Base-by-base conservation (phyloP, 768 basidiomycete genomes). In the Antrodiella citrinella region DNA sequence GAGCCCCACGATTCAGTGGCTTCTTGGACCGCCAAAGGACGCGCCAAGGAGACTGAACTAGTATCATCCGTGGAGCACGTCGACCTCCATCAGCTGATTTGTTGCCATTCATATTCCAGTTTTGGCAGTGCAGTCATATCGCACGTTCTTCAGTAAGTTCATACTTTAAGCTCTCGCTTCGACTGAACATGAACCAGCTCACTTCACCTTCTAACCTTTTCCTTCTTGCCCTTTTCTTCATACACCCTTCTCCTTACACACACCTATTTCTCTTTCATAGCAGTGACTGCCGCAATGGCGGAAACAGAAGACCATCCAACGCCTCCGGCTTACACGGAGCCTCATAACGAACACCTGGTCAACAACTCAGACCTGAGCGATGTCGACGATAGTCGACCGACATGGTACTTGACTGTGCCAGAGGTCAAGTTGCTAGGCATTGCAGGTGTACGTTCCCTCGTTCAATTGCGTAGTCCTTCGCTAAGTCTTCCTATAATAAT, bases 351-450 rank as follows among this genome's bases (percentile, higher is more conserved):
- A n/a, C n/a, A n/a, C n/a, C n/a, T n/a, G n/a, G n/a, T n/a, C n/a
- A n/a, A n/a, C n/a, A 7, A 35, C 30, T 35, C 59, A 4, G 54
- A 57, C 5, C 59, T 64, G 15, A 67, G 68, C 49, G 68, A 69
- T 38, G 64, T 61, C 55, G 63, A 64, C 23, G 60, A 56, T 2
- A 61, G 55, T 23, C 60, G 62, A 15, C 70, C 69, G 4, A 68
- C 76, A 0, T 78, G 62, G 54, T 19, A 66, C 21, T 65, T 78
- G 23, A 70, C 69, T 2, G 53, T 51, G 13, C 60, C 76, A 4
- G 82, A 84, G 62, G 35, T 81, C 47, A 84, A 84, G 63, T 60
- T 85, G 38, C 65, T 84, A 23, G 70, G 75, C 30, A 81, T 84
- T 51, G 73, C 81, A 47, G 82, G 81, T 5, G 80, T 82, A 51